phyloP scores from a whole-genome alignment of 192 early-diverging fungal genomes.

The Endogone sp. region DNA sequence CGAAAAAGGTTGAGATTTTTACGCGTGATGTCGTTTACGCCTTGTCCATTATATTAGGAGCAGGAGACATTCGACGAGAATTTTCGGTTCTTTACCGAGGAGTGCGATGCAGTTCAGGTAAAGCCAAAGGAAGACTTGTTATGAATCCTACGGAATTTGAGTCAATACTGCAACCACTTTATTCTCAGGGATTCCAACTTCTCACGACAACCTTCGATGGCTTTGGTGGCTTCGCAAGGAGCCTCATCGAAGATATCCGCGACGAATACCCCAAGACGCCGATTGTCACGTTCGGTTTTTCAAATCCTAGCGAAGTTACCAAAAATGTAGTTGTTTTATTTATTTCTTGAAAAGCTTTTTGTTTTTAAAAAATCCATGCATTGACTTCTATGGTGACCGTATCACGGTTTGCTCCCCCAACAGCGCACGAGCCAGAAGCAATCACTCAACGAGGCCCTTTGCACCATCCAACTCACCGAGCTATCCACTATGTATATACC shows the following conservation, averaged over 20 bases:
- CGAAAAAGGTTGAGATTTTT: no score
- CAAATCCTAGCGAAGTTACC: background rate
- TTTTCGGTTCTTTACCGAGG: conserved; percentile 48
- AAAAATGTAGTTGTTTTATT: background rate
- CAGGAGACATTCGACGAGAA: conserved; percentile 47
- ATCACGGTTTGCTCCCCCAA: no score
- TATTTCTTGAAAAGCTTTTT: background rate
- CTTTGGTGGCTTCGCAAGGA: conserved; percentile 65
- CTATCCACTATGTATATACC: conserved; percentile 51
- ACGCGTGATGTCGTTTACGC: no score
- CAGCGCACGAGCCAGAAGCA: conserved; percentile 29
- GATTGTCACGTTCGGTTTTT: conserved; percentile 25
- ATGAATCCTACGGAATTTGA: no score
- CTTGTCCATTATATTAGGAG: conserved; percentile 25
- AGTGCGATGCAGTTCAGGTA: conserved; percentile 53
- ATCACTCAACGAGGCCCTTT: conserved; percentile 34
- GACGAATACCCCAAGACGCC: conserved; percentile 70
- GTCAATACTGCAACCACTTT: no score
- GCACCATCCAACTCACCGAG: conserved; percentile 30
- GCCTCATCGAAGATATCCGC: conserved; percentile 51
- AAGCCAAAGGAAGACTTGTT: no score
- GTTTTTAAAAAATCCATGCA: no score
- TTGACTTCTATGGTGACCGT: no score
- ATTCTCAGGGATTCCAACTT: conserved; percentile 69
- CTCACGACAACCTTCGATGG: conserved; percentile 57